Evolutionary conservation across 192 early-diverging fungal genomes (phyloP).

Genomic region (Podila clonocystis): DNA sequence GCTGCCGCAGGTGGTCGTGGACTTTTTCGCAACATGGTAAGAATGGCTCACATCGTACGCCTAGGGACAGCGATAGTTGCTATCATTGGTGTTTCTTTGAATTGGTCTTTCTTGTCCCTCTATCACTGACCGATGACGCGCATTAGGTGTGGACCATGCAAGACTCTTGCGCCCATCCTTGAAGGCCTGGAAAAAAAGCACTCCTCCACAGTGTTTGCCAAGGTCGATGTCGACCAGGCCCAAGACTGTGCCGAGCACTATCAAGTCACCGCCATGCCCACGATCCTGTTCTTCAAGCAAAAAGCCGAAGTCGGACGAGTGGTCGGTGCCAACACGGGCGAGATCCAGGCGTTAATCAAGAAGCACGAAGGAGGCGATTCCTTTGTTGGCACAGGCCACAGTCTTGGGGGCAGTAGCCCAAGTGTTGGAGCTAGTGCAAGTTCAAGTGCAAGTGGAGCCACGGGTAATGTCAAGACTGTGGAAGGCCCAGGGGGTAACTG

Average conservation of each 20-base stretch:
- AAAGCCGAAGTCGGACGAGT: conserved; percentile 26
- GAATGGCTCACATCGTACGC: no score
- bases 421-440: neutral
- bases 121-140: neutral
- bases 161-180: conserved; percentile 31
- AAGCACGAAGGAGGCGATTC: conserved; percentile 28
- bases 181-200: conserved; percentile 39
- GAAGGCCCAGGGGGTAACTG: conserved; percentile 44
- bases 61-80: no score
- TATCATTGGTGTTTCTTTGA: neutral
- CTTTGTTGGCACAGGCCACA: conserved; percentile 34
- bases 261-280: conserved; percentile 41
- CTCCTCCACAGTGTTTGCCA: conserved; percentile 35
- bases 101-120: neutral
- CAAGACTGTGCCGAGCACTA: conserved; percentile 17
- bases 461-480: neutral
- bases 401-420: conserved; percentile 17
- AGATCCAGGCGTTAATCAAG: conserved; percentile 40
- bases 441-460: neutral
- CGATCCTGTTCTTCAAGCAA: conserved; percentile 36
- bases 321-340: conserved; percentile 27
- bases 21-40: conserved; percentile 50
- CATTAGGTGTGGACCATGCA: conserved; percentile 39
- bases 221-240: conserved; percentile 40
- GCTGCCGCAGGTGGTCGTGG: conserved; percentile 30